phyloP scores from a whole-genome alignment of 2,329 filamentous ascomycete species.

The Trichoderma koningiopsis region DNA sequence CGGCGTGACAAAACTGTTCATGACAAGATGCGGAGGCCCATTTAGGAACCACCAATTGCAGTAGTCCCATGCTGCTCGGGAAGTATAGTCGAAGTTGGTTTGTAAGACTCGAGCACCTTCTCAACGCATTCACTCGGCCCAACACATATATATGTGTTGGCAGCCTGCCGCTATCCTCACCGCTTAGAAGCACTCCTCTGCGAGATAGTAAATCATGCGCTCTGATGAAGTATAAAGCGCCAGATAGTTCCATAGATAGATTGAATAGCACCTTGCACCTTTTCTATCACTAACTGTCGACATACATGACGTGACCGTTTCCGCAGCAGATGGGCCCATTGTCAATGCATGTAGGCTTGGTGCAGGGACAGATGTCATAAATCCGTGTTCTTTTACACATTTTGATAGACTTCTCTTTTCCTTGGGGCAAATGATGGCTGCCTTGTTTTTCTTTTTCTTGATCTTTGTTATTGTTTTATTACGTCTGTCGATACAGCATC shows the following conservation, averaged over 20 bases:
- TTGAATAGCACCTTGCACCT: too few species aligned
- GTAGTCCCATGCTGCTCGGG: constrained; percentile 33
- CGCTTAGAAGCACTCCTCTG: too few species aligned
- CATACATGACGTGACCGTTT: constrained; percentile 30
- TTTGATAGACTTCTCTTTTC: neutral
- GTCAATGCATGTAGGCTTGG: constrained; percentile 30
- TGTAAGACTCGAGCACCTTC: too few species aligned
- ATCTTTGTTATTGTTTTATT: too few species aligned
- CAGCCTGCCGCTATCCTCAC: too few species aligned
- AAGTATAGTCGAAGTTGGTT: constrained; percentile 25
- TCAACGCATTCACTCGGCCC: too few species aligned
- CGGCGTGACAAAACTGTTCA: constrained; percentile 34
- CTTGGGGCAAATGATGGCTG: neutral
- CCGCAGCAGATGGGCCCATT: constrained; percentile 29
- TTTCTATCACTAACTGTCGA: constrained; percentile 11
- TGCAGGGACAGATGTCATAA: constrained; percentile 33
- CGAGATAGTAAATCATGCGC: too few species aligned
- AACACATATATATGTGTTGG: too few species aligned
- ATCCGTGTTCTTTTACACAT: constrained; percentile 36
- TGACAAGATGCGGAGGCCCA: constrained; percentile 34
- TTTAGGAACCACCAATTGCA: constrained; percentile 35
- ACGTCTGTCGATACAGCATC: neutral
- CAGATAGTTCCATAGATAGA: too few species aligned
- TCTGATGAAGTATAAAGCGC: too few species aligned
- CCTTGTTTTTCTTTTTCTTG: neutral